These are phyloP conservation scores for Grosmannia serpens DNA, from an alignment of 2,329 filamentous ascomycete genomes.

Conservation along the genomic window DNA sequence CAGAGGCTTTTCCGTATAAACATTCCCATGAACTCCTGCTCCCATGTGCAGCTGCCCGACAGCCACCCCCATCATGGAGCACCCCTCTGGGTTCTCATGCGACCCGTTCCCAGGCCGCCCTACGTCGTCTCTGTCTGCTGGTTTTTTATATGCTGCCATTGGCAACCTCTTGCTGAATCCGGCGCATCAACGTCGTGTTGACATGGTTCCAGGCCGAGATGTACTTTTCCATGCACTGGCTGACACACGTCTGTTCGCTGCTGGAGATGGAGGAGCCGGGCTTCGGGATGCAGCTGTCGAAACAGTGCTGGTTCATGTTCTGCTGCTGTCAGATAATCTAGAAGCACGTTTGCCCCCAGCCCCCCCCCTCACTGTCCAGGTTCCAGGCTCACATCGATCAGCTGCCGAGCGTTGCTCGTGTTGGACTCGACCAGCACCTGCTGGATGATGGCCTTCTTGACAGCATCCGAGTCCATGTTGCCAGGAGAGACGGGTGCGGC, in stretches of 20 bases:
- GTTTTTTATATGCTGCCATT: slow-evolving; percentile 13
- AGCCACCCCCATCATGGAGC: background rate
- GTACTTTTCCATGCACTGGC: slow-evolving; percentile 75
- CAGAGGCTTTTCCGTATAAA: background rate
- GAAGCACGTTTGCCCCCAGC: too few relatives aligned
- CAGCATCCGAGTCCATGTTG: slow-evolving; percentile 44
- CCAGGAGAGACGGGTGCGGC: slow-evolving; percentile 4
- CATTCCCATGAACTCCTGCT: background rate
- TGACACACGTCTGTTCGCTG: slow-evolving; percentile 60
- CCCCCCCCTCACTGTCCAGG: background rate
- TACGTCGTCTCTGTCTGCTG: background rate
- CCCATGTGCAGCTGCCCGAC: background rate
- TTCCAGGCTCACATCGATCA: slow-evolving; percentile 50
- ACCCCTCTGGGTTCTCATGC: background rate
- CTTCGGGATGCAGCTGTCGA: slow-evolving; percentile 63
- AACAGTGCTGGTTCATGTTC: slow-evolving; percentile 77
- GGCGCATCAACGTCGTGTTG: slow-evolving; percentile 54
- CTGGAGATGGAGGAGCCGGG: slow-evolving; percentile 55
- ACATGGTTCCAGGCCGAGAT: slow-evolving; percentile 69
- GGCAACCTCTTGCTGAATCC: slow-evolving; percentile 46
- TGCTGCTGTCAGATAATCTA: slow-evolving; percentile 19
- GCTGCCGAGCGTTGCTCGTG: slow-evolving; percentile 54
- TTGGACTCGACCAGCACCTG: slow-evolving; percentile 54
- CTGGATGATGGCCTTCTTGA: slow-evolving; percentile 53
- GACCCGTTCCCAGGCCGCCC: background rate